A percentile compares a stretch with the other conserved stretches of the same genome.
Conservation (phyloP, 805 yeast species). For the Candida oleophila region DNA sequence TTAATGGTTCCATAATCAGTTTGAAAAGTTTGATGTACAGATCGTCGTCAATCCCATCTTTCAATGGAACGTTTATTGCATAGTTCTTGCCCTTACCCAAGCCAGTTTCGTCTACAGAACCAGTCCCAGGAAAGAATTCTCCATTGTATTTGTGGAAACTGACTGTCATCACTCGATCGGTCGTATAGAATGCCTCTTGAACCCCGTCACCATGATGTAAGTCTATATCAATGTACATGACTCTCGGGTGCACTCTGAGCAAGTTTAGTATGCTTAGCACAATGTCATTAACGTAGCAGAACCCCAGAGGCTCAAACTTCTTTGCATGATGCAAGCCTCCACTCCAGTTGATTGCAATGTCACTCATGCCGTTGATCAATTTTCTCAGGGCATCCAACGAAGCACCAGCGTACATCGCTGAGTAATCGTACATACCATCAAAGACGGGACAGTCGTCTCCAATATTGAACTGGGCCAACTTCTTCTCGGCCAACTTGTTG, state of each 20-base stretch:
- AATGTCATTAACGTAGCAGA: slow-evolving; percentile 93
- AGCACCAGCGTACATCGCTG: slow-evolving; percentile 88
- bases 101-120: slow-evolving; percentile 86
- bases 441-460: slow-evolving; percentile 95
- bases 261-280: slow-evolving; percentile 85
- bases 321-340: slow-evolving; percentile 98
- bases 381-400: slow-evolving; percentile 90
- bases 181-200: slow-evolving; percentile 92
- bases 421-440: slow-evolving; percentile 91
- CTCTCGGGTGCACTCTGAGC: slow-evolving; percentile 86
- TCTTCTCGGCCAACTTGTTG: slow-evolving; percentile 52
- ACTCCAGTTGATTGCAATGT: slow-evolving; percentile 93
- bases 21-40: slow-evolving; percentile 74
- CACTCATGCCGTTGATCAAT: slow-evolving; percentile 80
- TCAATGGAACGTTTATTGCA: slow-evolving; percentile 85
- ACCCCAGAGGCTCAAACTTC: slow-evolving; percentile 90
- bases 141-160: slow-evolving; percentile 93
- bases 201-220: slow-evolving; percentile 98
- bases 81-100: slow-evolving; percentile 86
- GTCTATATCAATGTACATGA: slow-evolving; percentile 90
- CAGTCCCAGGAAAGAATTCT: slow-evolving; percentile 96
- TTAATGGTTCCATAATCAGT: slow-evolving; percentile 85
- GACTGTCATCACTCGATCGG: slow-evolving; percentile 95
- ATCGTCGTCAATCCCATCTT: slow-evolving; percentile 95
- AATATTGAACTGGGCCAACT: slow-evolving; percentile 72